phyloP scores from a whole-genome alignment of 1,139 yeast species.

The Spathaspora sp. region DNA sequence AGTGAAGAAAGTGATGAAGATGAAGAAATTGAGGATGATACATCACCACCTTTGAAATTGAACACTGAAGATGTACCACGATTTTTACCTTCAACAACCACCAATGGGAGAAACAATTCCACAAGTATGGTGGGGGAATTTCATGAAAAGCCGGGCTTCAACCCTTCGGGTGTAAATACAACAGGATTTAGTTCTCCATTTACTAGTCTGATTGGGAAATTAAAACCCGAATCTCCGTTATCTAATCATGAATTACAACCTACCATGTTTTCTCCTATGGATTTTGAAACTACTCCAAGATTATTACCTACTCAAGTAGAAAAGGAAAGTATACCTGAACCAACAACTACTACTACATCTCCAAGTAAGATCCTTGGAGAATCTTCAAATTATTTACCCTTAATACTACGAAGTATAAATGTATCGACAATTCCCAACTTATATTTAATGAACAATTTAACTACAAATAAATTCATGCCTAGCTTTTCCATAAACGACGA shows the following conservation, averaged over 20 bases:
- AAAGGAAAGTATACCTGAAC: conserved; percentile 1
- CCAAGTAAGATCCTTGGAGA: conserved; percentile 24
- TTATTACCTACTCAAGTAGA: not conserved
- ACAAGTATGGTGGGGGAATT: not conserved
- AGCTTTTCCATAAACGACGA: conserved; percentile 39
- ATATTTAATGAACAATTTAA: conserved; percentile 40
- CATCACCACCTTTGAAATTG: conserved; percentile 31
- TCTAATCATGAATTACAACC: conserved; percentile 21
- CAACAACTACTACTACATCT: conserved; percentile 1
- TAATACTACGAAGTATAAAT: conserved; percentile 61
- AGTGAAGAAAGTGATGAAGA: conserved; percentile 42
- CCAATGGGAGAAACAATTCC: conserved; percentile 1
- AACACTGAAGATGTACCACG: conserved; percentile 24
- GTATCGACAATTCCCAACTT: conserved; percentile 56
- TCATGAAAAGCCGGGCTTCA: conserved; percentile 4
- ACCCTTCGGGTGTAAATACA: conserved; percentile 12
- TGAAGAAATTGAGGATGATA: conserved; percentile 14
- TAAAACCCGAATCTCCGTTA: conserved; percentile 32
- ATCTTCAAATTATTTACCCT: conserved; percentile 59
- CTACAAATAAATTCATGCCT: conserved; percentile 18
- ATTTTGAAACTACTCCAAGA: conserved; percentile 16
- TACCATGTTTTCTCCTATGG: conserved; percentile 20
- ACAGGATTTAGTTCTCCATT: conserved; percentile 30
- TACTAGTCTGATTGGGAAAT: conserved; percentile 14
- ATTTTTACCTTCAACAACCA: conserved; percentile 4